Percentiles rank a stretch among this genome's conserved stretches.
phyloP scores from a whole-genome alignment of 2,329 filamentous ascomycete genomes.

The Penicillium palitans region DNA sequence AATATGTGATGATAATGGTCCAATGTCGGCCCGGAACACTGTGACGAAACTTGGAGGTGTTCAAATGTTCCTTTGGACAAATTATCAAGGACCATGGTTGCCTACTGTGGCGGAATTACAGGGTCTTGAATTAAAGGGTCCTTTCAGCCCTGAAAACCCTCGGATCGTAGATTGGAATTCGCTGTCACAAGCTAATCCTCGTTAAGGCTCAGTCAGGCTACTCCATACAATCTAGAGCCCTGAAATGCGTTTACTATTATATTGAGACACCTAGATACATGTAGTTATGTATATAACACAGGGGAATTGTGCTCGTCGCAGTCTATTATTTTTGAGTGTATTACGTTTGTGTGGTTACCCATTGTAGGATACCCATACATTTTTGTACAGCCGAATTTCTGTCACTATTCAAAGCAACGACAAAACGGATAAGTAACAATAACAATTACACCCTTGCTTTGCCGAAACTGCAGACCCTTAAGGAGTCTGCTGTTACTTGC shows the following conservation, averaged over 20 bases:
- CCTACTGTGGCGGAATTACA: background rate
- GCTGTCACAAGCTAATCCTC: background rate
- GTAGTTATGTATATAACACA: background rate
- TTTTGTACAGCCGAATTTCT: too few species aligned
- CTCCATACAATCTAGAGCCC: background rate
- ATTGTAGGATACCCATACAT: too few species aligned
- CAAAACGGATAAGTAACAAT: too few species aligned
- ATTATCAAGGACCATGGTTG: background rate
- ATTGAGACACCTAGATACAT: too few species aligned
- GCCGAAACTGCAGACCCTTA: too few species aligned
- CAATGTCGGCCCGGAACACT: background rate
- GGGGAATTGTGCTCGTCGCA: background rate
- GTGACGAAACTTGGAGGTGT: background rate
- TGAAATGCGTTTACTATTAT: background rate
- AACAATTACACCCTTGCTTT: too few species aligned
- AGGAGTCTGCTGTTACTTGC: too few species aligned
- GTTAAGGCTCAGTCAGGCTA: background rate
- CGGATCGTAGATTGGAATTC: too few species aligned
- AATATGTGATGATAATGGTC: background rate
- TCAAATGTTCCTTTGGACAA: background rate
- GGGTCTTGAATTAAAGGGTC: background rate
- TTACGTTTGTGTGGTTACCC: too few species aligned
- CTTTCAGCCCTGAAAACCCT: too few species aligned
- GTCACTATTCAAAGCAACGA: too few species aligned
- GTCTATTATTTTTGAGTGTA: too few species aligned